Percentiles rank a stretch among this genome's conserved stretches.
phyloP scores from a whole-genome alignment of 768 basidiomycete species.

The Russula griseocarnosa region DNA sequence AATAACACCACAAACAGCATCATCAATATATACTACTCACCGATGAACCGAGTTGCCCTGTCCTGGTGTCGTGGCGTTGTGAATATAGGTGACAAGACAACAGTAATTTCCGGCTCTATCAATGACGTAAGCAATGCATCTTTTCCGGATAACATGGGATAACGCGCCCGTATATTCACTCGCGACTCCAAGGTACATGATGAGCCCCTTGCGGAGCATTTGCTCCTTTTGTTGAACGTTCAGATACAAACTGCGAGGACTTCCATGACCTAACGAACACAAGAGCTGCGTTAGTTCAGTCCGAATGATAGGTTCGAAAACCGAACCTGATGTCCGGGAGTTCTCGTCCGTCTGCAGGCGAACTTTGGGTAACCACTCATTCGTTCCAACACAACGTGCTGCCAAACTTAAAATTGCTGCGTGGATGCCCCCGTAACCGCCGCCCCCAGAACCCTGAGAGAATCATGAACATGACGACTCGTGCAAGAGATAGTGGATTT shows the following conservation, averaged over 20 bases:
- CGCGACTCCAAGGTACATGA: slow-evolving; percentile 64
- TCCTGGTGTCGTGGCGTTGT: slow-evolving; percentile 57
- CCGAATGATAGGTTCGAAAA: slow-evolving; percentile 5
- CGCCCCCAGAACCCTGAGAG: slow-evolving; percentile 51
- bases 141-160: neutral
- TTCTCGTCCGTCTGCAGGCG: slow-evolving; percentile 68
- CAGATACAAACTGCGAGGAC: slow-evolving; percentile 56
- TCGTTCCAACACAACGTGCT: slow-evolving; percentile 60
- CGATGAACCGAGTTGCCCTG: slow-evolving; percentile 51
- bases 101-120: slow-evolving; percentile 64
- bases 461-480: neutral
- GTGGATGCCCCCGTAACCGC: slow-evolving; percentile 85
- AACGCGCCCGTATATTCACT: slow-evolving; percentile 67
- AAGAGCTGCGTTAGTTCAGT: neutral
- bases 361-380: slow-evolving; percentile 54
- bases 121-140: slow-evolving; percentile 2
- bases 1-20: slow-evolving; percentile 9
- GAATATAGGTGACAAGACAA: slow-evolving; percentile 66
- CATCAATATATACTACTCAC: slow-evolving; percentile 36
- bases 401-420: slow-evolving; percentile 71
- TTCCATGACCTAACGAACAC: slow-evolving; percentile 44
- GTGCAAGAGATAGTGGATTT: neutral
- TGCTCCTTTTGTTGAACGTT: slow-evolving; percentile 53
- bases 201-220: slow-evolving; percentile 55
- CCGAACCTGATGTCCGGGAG: slow-evolving; percentile 52